Base-by-base conservation (phyloP, 768 basidiomycete species). In the Hysterangium stoloniferum region DNA sequence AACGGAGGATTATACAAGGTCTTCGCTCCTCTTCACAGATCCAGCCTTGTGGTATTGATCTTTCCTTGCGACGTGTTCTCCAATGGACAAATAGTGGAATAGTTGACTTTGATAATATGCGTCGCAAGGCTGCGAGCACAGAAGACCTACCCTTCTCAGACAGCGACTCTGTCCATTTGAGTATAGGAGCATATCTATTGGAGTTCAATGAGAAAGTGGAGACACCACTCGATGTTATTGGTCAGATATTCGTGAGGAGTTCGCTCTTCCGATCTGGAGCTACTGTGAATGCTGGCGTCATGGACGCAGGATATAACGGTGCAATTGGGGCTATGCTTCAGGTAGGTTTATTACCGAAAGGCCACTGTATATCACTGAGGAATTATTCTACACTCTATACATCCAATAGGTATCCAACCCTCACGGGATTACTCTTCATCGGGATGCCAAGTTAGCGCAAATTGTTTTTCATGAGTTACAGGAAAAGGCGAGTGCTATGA, bases 121-220 rank as follows among this genome's bases (percentile, higher is more conserved):
- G 31, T 2, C 56, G 56, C 2, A 19, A 53, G 29, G 45, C 50
- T 6, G 49, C 58, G 27, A n/a, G 15, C 12, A 59, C 53, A 17
- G 22, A 7, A 20, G 56, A 52, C 25, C 4, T 56, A 22, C 50
- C 45, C n/a, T 56, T 57, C 40, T 15, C 33, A 46, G 43, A 38
- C 20, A 22, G 29, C 5, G 17, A 48, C 12, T 13, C 22, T 2
- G 13, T 57, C 5, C 40, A 49, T 17, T 45, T 57, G 6, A 20
- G 15, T 20, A 49, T 38, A 19, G 58, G 56, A 4, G 51, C 53
- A 12, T 59, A 59, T 42, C 56, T 59, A 19, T 53, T 59, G 38
- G 56, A 59, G 34, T 59, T 59, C 48, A 59, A 59, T 48, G 58
- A 59, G 37, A 57, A 44, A 24, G 48, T 59, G 34, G 28, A 35